Evolutionary conservation across 768 basidiomycete species (phyloP), one percentile per base, ranked within the genome.

Genomic region (Pisolithus orientalis): DNA sequence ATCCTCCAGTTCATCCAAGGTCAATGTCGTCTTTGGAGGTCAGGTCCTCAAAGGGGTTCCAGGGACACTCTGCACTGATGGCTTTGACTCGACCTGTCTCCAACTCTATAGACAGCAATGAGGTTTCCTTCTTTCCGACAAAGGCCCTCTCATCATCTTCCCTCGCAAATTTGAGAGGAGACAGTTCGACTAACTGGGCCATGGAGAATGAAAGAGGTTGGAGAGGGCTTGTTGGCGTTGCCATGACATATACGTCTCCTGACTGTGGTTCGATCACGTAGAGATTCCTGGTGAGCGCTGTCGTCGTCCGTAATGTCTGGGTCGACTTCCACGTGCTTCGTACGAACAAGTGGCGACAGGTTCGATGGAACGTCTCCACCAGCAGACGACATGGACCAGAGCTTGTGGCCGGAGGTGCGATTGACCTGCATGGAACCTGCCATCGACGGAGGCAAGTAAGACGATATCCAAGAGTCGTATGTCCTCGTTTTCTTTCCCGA

Each of bases 241-340:
- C 70, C 72, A 91, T 84, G 54, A 96, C 83, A 66, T 89, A 98
- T 58, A 98, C 90, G 62, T 92, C 87, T 6, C 95, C 95, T 5
- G 89, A 86, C 73, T 94, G 89, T 0, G 95, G 95, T 63, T 97
- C 95, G 49, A 97, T 89, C 54, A 97, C 85, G 70, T 95, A 98
- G 42, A 87, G 80, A n/a, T 65, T 92, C 90, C 59, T 82, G 80
- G 27, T 72, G 66, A 1, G 68, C 62, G 50, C 71, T 65, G 45
- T 79, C 77, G 56, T 85, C 84, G 54, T 77, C 76, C 10, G 68
- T 75, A 43, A 77, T 59, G 57, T 86, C 83, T 6, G 78, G 73
- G 63, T 86, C 81, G 44, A 74, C 62, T 42, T 82, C 71, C 10
- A 76, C 65, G 59, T 89, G 87, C 43, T 76, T 70, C 0, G 87